Conservation (phyloP, 352 stramenopile species). For the Peronospora destructor region DNA sequence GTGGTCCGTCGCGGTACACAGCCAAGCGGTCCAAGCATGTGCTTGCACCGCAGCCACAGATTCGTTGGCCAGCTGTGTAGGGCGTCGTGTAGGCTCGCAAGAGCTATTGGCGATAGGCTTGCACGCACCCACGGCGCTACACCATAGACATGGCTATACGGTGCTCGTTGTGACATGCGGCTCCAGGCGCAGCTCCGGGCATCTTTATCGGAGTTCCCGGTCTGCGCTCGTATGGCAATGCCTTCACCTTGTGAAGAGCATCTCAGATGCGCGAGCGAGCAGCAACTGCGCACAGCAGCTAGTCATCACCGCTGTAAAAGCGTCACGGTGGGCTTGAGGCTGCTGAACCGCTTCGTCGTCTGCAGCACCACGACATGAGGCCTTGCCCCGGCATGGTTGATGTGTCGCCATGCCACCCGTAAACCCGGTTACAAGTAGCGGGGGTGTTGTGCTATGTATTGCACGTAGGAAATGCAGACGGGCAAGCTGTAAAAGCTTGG, state of each 20-base stretch:
- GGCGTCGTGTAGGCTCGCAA: conserved; percentile 25
- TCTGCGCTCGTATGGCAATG: not conserved
- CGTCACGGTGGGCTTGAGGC: not conserved
- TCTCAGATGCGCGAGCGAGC: not conserved
- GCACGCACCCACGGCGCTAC: conserved; percentile 1
- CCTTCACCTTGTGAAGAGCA: not conserved
- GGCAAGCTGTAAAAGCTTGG: not conserved
- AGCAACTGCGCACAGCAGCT: not conserved
- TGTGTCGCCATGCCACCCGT: not conserved
- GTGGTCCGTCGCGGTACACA: conserved; percentile 24
- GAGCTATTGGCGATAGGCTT: conserved; percentile 21
- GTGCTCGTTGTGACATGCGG: not conserved
- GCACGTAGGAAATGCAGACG: not conserved
- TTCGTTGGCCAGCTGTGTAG: conserved; percentile 15
- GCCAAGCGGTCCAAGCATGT: conserved; percentile 15
- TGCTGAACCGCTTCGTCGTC: not conserved
- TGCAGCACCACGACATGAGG: not conserved
- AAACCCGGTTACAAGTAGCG: not conserved
- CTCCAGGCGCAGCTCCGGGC: not conserved
- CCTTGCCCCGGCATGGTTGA: not conserved
- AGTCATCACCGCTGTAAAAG: not conserved
- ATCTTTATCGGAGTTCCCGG: not conserved
- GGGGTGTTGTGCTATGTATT: not conserved
- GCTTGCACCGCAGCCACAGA: conserved; percentile 13
- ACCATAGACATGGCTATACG: conserved; percentile 1